Conservation (phyloP, 2,329 filamentous ascomycete genomes). For the Kalmusia sp. region DNA sequence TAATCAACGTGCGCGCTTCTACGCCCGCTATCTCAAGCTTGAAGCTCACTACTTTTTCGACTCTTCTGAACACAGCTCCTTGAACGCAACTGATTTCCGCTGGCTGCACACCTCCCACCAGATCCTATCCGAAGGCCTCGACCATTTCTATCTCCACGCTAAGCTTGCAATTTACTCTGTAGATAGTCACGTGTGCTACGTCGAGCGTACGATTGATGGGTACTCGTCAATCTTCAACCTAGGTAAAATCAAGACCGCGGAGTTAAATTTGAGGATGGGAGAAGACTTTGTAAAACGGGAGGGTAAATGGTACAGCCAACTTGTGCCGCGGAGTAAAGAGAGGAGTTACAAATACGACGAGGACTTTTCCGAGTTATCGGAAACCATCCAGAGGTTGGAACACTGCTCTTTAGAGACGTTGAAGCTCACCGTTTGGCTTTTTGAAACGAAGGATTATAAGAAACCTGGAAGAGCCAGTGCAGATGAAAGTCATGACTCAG, state of each 20-base stretch:
- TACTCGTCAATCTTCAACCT: background rate
- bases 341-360: background rate
- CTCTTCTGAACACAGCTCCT: no score
- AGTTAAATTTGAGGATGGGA: background rate
- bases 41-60: background rate
- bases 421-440: conserved; percentile 1
- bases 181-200: background rate
- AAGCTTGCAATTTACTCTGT: background rate
- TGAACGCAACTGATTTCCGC: no score
- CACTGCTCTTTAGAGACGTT: conserved; percentile 1
- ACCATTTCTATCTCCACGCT: conserved; percentile 8
- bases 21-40: background rate
- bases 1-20: background rate
- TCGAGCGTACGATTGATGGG: conserved; percentile 3
- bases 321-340: conserved; percentile 1
- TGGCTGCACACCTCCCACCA: conserved; percentile 6
- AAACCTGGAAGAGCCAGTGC: background rate
- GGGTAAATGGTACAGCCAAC: background rate
- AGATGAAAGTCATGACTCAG: background rate
- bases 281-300: background rate
- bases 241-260: background rate
- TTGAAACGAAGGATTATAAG: background rate
- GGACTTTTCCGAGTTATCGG: background rate
- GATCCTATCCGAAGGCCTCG: conserved; percentile 5
- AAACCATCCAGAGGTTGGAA: background rate